These are phyloP conservation scores for Aureobasidium lini DNA, from an alignment of 2,329 filamentous ascomycete species.

Conservation along the genomic window DNA sequence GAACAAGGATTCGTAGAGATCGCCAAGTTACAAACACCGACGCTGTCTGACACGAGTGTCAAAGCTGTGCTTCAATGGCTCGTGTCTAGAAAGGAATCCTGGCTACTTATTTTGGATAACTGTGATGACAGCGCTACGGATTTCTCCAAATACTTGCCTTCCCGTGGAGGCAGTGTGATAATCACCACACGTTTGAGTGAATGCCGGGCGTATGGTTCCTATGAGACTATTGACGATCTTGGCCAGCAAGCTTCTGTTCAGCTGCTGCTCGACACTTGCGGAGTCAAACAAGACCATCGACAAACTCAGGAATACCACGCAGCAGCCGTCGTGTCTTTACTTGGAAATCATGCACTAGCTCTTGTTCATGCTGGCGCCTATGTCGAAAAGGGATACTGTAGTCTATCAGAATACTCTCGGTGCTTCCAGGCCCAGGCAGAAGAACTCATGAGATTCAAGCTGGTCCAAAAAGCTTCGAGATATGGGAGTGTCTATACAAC, in stretches of 20 bases:
- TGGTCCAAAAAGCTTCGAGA: conserved; percentile 25
- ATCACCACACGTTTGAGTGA: conserved; percentile 20
- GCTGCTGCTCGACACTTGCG: not conserved
- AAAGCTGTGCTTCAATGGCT: conserved; percentile 18
- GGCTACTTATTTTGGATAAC: conserved; percentile 24
- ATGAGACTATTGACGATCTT: conserved; percentile 17
- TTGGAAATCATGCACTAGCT: conserved; percentile 21
- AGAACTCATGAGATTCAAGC: conserved; percentile 24
- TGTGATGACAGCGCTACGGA: conserved; percentile 19
- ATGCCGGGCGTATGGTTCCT: conserved; percentile 17
- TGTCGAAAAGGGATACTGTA: conserved; percentile 22
- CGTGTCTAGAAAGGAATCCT: conserved; percentile 16
- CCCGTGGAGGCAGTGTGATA: conserved; percentile 18
- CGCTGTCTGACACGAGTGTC: not conserved
- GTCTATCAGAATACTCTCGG: conserved; percentile 21
- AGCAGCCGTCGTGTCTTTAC: not conserved
- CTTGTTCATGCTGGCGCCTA: conserved; percentile 26
- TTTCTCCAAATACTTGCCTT: conserved; percentile 19
- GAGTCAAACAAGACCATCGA: not conserved
- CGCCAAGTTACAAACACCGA: conserved; percentile 11
- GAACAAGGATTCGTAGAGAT: conserved; percentile 22
- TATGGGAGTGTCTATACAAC: conserved; percentile 31
- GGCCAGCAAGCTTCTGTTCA: not conserved
- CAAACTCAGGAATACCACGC: not conserved
- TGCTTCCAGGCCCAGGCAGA: conserved; percentile 21